Evolutionary conservation across 2,329 filamentous ascomycete species (phyloP).

Genomic region (Drechslera avenae): DNA sequence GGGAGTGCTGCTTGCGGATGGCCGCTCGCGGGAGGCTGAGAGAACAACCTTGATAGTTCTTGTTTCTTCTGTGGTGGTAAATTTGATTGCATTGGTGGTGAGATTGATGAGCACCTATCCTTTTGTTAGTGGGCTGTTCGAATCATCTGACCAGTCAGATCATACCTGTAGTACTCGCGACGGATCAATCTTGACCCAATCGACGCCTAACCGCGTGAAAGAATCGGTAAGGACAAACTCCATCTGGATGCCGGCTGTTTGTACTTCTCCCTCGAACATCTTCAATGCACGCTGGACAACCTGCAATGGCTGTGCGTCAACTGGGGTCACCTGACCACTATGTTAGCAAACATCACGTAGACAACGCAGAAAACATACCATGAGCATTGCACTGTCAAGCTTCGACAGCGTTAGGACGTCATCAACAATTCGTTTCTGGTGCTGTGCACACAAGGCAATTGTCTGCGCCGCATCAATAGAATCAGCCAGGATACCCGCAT

Average conservation of each 20-base stretch:
- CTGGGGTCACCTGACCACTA: conserved; percentile 61
- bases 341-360: background rate
- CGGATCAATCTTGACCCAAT: conserved; percentile 75
- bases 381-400: conserved; percentile 74
- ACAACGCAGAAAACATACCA: conserved; percentile 45
- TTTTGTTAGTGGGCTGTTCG: background rate
- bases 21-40: conserved; percentile 64
- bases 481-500: conserved; percentile 58
- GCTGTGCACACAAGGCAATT: conserved; percentile 76
- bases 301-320: conserved; percentile 68
- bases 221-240: conserved; percentile 67
- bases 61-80: conserved; percentile 68
- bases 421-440: conserved; percentile 69
- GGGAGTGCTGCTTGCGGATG: conserved; percentile 49
- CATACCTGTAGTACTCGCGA: conserved; percentile 69
- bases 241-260: conserved; percentile 70
- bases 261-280: conserved; percentile 78
- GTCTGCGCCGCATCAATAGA: conserved; percentile 77
- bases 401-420: conserved; percentile 58
- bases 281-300: conserved; percentile 72
- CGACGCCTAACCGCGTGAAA: conserved; percentile 61
- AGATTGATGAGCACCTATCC: conserved; percentile 73
- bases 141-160: no score
- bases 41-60: conserved; percentile 70
- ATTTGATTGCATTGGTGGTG: conserved; percentile 81